Percentiles rank a stretch among this genome's conserved stretches.
These are phyloP conservation scores for Dendrobium chrysotoxum DNA, from an alignment of 106 monocot species.

Conservation along the genomic window DNA sequence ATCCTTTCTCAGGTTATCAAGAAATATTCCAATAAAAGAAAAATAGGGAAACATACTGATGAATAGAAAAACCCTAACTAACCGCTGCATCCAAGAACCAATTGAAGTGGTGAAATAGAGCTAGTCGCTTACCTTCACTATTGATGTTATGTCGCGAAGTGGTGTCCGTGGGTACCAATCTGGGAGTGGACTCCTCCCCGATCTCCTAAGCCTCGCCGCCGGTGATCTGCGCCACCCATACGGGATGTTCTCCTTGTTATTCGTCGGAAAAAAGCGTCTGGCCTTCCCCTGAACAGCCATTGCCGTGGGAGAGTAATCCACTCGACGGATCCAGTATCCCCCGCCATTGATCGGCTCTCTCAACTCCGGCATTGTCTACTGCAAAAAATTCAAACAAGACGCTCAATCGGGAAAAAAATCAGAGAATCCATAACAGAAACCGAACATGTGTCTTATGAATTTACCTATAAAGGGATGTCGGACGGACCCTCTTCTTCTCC, in stretches of 20 bases:
- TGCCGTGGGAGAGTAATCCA: conserved; percentile 1
- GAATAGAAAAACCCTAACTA: conserved; percentile 1
- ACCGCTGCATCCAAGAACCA: neutral
- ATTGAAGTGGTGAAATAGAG: neutral
- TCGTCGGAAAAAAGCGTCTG: neutral
- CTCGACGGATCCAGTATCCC: conserved; percentile 11
- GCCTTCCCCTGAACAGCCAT: neutral
- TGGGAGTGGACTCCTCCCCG: conserved; percentile 22
- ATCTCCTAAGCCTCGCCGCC: neutral
- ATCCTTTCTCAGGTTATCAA: neutral
- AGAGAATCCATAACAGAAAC: neutral
- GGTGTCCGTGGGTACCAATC: conserved; percentile 27
- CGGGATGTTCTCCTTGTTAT: conserved; percentile 16
- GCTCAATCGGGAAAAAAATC: neutral
- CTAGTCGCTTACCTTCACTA: conserved; percentile 15
- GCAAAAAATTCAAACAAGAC: neutral
- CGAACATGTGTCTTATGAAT: neutral
- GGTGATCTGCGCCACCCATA: conserved; percentile 5
- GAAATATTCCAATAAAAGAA: neutral
- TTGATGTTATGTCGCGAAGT: conserved; percentile 25
- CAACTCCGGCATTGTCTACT: conserved; percentile 7
- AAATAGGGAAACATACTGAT: neutral
- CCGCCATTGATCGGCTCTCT: neutral
- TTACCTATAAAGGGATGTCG: neutral
- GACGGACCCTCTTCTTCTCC: neutral